Evolutionary conservation across 2,329 filamentous ascomycete genomes (phyloP).

Genomic region (Phoma herbarum): DNA sequence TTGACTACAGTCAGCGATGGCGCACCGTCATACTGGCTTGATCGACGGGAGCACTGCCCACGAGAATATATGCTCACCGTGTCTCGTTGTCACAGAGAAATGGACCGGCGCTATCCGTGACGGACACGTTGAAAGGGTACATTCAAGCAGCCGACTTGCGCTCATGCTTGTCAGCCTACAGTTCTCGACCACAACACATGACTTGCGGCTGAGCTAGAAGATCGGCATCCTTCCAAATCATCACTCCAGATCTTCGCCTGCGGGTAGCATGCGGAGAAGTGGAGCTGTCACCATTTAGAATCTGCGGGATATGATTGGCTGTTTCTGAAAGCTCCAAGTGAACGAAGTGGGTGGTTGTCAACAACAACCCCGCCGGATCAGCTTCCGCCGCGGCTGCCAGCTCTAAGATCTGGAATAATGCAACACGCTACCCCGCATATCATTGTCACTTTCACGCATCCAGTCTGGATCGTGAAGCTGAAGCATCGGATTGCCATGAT

Average conservation of each 20-base stretch:
- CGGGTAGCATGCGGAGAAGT: conserved; percentile 10
- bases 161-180: conserved; percentile 5
- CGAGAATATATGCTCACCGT: background rate
- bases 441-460: conserved; percentile 8
- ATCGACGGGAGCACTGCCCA: background rate
- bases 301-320: conserved; percentile 8
- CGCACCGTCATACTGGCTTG: background rate
- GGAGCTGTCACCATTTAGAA: conserved; percentile 8
- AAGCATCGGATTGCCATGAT: conserved; percentile 10
- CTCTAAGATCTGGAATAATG: conserved; percentile 7
- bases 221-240: conserved; percentile 21
- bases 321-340: background rate
- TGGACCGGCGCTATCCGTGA: background rate
- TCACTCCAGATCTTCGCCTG: conserved; percentile 6
- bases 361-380: conserved; percentile 17
- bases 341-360: conserved; percentile 8
- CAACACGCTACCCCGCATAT: conserved; percentile 20
- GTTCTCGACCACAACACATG: conserved; percentile 12
- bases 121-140: background rate
- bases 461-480: conserved; percentile 10
- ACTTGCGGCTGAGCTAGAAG: conserved; percentile 18
- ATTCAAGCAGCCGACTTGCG: conserved; percentile 15
- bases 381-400: conserved; percentile 12
- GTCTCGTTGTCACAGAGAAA: background rate
- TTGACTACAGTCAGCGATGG: background rate